Evolutionary conservation across 2,329 filamentous ascomycete genomes (phyloP).

Genomic region (Hymenoscyphus albidus): DNA sequence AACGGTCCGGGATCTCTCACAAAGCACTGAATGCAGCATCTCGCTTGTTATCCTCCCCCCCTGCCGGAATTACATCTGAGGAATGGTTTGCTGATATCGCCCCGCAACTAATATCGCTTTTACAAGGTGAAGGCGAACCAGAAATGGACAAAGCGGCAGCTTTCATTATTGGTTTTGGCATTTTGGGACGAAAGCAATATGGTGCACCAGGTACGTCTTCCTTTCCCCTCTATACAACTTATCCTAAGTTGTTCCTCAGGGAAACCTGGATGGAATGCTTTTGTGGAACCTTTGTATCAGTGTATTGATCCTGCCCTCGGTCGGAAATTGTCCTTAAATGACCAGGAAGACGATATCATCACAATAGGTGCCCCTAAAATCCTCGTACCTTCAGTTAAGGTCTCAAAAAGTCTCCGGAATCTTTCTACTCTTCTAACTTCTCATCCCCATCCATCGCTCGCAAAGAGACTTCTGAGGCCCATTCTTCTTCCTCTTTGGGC

Average conservation of each 20-base stretch:
- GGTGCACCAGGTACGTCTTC: conserved; percentile 55
- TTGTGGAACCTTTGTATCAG: conserved; percentile 55
- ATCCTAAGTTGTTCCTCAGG: conserved; percentile 37
- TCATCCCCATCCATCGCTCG: conserved; percentile 63
- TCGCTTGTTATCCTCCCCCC: conserved; percentile 57
- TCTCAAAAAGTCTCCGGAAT: conserved; percentile 51
- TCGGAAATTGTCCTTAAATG: neutral
- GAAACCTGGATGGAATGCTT: conserved; percentile 57
- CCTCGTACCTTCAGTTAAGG: conserved; percentile 42
- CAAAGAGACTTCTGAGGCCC: conserved; percentile 56
- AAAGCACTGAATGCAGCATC: conserved; percentile 64
- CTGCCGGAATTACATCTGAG: conserved; percentile 49
- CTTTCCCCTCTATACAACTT: conserved; percentile 15
- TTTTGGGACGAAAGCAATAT: conserved; percentile 59
- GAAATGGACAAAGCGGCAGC: conserved; percentile 57
- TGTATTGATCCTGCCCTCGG: conserved; percentile 43
- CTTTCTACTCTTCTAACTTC: conserved; percentile 55
- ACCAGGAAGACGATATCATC: conserved; percentile 15
- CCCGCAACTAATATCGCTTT: conserved; percentile 56
- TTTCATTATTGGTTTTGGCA: conserved; percentile 62
- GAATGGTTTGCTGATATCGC: conserved; percentile 59
- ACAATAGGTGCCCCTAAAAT: conserved; percentile 21
- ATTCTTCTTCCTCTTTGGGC: conserved; percentile 61
- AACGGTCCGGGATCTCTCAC: conserved; percentile 61
- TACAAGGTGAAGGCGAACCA: conserved; percentile 57